Evolutionary conservation across 371 early-diverging fungal genomes (phyloP).

Genomic region (Entomophthora muscae): DNA sequence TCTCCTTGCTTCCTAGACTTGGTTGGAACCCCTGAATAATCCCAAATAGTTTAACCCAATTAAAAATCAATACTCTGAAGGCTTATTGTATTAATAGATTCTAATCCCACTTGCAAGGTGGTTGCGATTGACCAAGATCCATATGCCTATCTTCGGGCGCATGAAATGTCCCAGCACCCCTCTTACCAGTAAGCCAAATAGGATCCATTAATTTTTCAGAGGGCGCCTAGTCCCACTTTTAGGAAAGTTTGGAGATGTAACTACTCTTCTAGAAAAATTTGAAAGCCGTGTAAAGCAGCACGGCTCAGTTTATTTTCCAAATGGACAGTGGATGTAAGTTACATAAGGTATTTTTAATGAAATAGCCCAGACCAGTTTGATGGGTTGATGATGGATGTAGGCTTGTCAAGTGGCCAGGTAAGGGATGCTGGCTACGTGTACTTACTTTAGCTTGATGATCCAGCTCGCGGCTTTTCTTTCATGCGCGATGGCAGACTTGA

Average conservation of each 20-base stretch:
- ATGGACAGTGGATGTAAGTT: conserved; percentile 11
- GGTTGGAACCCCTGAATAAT: too few relatives aligned
- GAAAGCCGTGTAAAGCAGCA: not conserved
- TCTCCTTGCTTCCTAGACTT: too few relatives aligned
- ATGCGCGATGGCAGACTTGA: conserved; percentile 45
- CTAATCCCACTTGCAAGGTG: conserved; percentile 35
- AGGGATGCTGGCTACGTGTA: not conserved
- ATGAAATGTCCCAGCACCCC: conserved; percentile 20
- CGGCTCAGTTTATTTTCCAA: not conserved
- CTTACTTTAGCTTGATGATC: conserved; percentile 28
- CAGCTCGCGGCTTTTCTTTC: conserved; percentile 49
- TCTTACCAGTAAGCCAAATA: conserved; percentile 19
- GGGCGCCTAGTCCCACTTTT: conserved; percentile 25
- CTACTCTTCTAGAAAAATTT: conserved; percentile 10
- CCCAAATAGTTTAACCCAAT: too few relatives aligned
- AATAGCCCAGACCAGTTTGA: conserved; percentile 26
- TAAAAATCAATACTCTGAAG: too few relatives aligned
- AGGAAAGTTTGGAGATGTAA: conserved; percentile 34
- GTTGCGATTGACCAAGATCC: conserved; percentile 61
- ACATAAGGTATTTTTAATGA: not conserved
- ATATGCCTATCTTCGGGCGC: conserved; percentile 32
- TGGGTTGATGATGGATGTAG: conserved; percentile 58
- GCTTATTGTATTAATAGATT: too few relatives aligned
- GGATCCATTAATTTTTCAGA: conserved; percentile 11
- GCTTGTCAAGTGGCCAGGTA: conserved; percentile 41